Conservation (phyloP, 78 protist species). For the Guillardia theta region DNA sequence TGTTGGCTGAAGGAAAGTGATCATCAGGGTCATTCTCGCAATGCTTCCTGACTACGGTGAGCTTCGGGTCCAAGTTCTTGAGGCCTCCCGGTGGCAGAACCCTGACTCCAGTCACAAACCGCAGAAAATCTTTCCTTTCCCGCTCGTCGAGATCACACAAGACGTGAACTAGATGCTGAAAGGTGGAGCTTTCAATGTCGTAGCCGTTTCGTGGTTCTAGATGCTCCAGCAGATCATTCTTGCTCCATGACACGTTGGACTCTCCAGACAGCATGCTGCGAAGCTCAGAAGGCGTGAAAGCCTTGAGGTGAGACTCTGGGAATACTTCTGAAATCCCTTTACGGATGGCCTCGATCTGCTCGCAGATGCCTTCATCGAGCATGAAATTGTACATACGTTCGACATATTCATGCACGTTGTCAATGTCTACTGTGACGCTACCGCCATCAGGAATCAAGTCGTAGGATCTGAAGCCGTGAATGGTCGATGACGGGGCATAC, state of each 20-base stretch:
- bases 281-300: neutral
- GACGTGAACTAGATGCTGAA: neutral
- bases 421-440: neutral
- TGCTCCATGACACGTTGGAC: neutral
- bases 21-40: neutral
- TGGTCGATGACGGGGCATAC: neutral
- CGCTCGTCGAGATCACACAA: neutral
- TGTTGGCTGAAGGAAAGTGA: slow-evolving; percentile 34
- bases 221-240: neutral
- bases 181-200: neutral
- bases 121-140: neutral
- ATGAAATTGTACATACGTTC: neutral
- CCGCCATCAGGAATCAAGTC: slow-evolving; percentile 20
- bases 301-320: neutral
- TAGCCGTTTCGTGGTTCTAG: slow-evolving; percentile 29
- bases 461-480: slow-evolving; percentile 2
- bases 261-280: neutral
- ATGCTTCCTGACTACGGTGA: neutral
- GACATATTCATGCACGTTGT: slow-evolving; percentile 14
- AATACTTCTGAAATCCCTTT: neutral
- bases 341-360: neutral
- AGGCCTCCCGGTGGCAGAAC: slow-evolving; percentile 26
- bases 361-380: neutral
- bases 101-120: slow-evolving; percentile 3
- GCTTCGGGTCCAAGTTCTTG: slow-evolving; percentile 13